Percentiles rank a stretch among this genome's conserved stretches.
These are phyloP conservation scores for Phalaenopsis aphrodite DNA, from an alignment of 106 monocot genomes.

Conservation along the genomic window DNA sequence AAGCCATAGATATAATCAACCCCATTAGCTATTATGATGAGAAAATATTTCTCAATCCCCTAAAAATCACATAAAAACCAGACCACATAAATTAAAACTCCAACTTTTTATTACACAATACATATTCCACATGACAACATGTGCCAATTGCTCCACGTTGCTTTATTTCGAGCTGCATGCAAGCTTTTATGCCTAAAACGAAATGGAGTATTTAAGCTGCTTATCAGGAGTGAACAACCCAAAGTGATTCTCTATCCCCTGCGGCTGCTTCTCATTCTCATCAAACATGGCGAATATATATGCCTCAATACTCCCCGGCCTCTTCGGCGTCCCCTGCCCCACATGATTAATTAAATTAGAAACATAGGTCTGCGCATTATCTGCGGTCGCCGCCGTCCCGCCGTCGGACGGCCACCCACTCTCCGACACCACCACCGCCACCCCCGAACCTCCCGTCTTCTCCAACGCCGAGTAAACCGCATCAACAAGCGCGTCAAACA, in stretches of 20 bases:
- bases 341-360: constrained; percentile 28
- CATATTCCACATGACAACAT: too few species aligned
- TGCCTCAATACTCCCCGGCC: constrained; percentile 23
- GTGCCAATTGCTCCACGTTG: too few species aligned
- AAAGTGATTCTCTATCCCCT: too few species aligned
- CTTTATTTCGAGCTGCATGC: too few species aligned
- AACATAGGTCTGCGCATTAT: constrained; percentile 35
- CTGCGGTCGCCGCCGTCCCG: not conserved
- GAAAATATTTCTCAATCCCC: too few species aligned
- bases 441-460: constrained; percentile 17
- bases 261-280: constrained; percentile 7
- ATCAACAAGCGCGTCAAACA: constrained; percentile 49
- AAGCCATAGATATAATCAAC: too few species aligned
- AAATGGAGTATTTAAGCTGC: not conserved
- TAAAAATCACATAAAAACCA: too few species aligned
- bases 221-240: not conserved
- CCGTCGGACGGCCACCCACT: constrained; percentile 59
- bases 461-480: constrained; percentile 44
- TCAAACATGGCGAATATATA: constrained; percentile 55
- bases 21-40: too few species aligned
- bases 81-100: too few species aligned
- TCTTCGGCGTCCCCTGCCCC: constrained; percentile 31
- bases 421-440: constrained; percentile 43
- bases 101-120: too few species aligned
- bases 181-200: not conserved